These are phyloP conservation scores for Funneliformis geosporum DNA, from an alignment of 192 early-diverging fungal species.

Conservation along the genomic window DNA sequence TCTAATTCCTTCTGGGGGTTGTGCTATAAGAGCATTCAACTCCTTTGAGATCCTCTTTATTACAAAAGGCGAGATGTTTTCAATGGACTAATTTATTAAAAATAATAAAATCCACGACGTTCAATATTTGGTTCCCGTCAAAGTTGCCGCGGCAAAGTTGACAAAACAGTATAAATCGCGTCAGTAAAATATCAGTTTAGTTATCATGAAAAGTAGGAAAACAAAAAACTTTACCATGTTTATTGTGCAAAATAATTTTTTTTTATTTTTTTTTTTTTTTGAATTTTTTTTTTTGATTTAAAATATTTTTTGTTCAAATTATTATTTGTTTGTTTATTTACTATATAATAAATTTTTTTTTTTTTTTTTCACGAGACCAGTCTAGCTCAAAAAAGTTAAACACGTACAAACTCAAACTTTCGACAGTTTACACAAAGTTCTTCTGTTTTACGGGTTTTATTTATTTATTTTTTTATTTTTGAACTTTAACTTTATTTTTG, in stretches of 20 bases:
- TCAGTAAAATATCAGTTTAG: not conserved
- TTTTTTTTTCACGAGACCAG: too few species aligned
- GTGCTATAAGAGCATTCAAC: slow-evolving; percentile 50
- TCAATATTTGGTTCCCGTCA: too few species aligned
- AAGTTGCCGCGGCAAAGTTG: too few species aligned
- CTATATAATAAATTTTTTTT: too few species aligned
- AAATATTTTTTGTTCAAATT: not conserved
- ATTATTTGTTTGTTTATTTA: too few species aligned
- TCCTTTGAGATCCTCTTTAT: slow-evolving; percentile 62
- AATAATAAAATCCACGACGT: not conserved
- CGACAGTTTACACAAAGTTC: too few species aligned
- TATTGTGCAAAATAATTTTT: not conserved
- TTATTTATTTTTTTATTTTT: not conserved
- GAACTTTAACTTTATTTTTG: not conserved
- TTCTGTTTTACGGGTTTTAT: not conserved
- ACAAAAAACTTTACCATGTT: not conserved
- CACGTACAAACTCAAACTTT: too few species aligned
- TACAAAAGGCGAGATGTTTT: slow-evolving; percentile 46
- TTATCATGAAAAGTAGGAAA: not conserved
- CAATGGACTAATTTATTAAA: slow-evolving; percentile 35
- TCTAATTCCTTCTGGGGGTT: slow-evolving; percentile 83
- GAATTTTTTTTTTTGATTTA: too few species aligned
- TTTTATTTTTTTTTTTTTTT: too few species aligned
- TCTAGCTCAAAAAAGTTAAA: too few species aligned
- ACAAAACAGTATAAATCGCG: not conserved